Percentiles rank a stretch among this genome's conserved stretches.
Conservation (phyloP, 768 basidiomycete species). For the Termitomyces sp. region DNA sequence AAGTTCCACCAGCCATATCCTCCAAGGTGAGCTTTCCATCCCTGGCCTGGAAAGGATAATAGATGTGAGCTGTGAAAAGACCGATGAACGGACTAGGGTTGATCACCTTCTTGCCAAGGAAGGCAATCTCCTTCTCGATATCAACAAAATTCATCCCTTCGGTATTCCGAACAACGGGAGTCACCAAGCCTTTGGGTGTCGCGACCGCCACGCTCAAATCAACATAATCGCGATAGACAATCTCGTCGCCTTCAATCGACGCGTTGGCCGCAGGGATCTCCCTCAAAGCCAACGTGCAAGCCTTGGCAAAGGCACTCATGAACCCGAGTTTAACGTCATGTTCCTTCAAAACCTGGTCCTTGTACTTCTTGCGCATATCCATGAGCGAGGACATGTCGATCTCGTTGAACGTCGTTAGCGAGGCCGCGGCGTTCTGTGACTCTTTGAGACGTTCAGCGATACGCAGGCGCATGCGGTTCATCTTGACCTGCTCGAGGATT, state of each 20-base stretch:
- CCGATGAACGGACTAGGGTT: background rate
- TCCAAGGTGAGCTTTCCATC: constrained; percentile 95
- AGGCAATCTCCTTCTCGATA: constrained; percentile 91
- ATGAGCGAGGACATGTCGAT: constrained; percentile 98
- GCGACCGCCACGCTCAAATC: constrained; percentile 96
- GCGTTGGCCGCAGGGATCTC: constrained; percentile 96
- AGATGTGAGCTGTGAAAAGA: background rate
- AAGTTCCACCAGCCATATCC: constrained; percentile 98
- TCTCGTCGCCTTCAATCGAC: constrained; percentile 89
- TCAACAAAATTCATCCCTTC: constrained; percentile 84
- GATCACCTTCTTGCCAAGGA: constrained; percentile 80
- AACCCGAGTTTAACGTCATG: constrained; percentile 96
- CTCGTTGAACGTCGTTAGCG: constrained; percentile 98
- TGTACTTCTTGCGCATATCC: constrained; percentile 91
- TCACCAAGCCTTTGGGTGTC: constrained; percentile 96
- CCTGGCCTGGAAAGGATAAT: constrained; percentile 49
- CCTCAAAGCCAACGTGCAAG: constrained; percentile 76
- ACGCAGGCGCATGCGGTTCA: constrained; percentile 97
- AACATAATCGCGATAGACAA: constrained; percentile 89
- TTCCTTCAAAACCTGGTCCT: constrained; percentile 85
- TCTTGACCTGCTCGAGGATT: constrained; percentile 71
- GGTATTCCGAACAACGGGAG: constrained; percentile 90
- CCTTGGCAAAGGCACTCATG: constrained; percentile 96
- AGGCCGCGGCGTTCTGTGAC: constrained; percentile 95
- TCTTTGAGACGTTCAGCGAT: constrained; percentile 98